Evolutionary conservation across 495 filamentous ascomycete species (phyloP).

Genomic region (Trichoderma asperelloides): DNA sequence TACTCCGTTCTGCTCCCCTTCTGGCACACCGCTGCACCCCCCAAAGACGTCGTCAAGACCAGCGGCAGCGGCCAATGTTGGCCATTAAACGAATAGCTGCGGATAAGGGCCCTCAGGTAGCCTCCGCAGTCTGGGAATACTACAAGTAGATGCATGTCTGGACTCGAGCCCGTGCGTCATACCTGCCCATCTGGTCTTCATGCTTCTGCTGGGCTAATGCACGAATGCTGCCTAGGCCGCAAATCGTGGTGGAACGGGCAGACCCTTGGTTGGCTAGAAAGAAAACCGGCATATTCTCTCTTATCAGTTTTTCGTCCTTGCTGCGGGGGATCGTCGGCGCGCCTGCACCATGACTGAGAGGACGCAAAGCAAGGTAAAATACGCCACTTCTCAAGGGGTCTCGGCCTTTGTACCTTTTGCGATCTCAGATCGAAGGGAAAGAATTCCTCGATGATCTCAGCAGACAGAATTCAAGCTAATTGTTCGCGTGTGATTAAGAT

Average conservation of each 20-base stretch:
- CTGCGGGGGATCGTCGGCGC: slow-evolving; percentile 5
- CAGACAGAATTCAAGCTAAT: neutral
- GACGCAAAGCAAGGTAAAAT: neutral
- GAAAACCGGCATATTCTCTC: neutral
- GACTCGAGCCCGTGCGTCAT: neutral
- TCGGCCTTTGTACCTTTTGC: neutral
- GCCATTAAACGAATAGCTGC: neutral
- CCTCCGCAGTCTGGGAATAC: neutral
- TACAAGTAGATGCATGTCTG: neutral
- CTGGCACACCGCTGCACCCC: neutral
- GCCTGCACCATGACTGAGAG: neutral
- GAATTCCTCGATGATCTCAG: neutral
- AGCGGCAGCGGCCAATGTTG: neutral
- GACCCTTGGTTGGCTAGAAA: neutral
- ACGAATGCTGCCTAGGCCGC: neutral
- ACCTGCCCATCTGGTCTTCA: slow-evolving; percentile 7
- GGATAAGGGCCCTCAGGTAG: neutral
- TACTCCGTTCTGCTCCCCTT: neutral
- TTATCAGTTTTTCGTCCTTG: neutral
- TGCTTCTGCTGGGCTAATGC: slow-evolving; percentile 1
- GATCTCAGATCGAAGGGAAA: neutral
- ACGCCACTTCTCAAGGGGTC: neutral
- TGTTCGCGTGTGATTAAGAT: neutral
- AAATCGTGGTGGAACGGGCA: neutral
- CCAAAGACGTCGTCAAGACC: neutral